Percentiles rank a stretch among this genome's conserved stretches.
Conservation (phyloP, 2,329 filamentous ascomycete genomes). For the Ophiognomonia clavigignenti-juglandacearum region DNA sequence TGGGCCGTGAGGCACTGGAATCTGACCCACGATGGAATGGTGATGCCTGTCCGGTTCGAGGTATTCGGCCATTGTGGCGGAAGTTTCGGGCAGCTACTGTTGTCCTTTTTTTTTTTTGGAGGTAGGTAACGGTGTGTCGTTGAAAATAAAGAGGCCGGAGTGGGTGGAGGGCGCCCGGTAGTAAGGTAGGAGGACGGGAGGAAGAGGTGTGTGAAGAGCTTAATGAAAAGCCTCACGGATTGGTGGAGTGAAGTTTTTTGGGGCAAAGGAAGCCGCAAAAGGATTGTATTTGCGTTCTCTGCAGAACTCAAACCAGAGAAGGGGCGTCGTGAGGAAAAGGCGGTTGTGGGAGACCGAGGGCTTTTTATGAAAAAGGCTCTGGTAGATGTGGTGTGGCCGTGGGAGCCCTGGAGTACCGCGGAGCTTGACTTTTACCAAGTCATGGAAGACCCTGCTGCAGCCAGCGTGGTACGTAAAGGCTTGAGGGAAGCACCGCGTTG, state of each 20-base stretch:
- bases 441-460: too few relatives aligned
- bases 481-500: too few relatives aligned
- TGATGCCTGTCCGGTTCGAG: conserved; percentile 36
- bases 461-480: too few relatives aligned
- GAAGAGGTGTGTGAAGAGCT: not conserved
- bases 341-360: not conserved
- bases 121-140: too few relatives aligned
- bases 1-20: conserved; percentile 52
- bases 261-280: conserved; percentile 7
- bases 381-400: too few relatives aligned
- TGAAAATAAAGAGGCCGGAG: too few relatives aligned
- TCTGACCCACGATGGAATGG: conserved; percentile 42
- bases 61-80: conserved; percentile 28
- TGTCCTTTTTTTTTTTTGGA: too few relatives aligned
- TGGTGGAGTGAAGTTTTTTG: not conserved
- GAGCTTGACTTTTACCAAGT: too few relatives aligned
- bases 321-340: not conserved
- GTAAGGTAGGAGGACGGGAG: not conserved
- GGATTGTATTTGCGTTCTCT: conserved; percentile 5
- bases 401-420: too few relatives aligned
- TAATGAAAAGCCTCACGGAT: not conserved
- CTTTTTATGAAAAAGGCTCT: conserved; percentile 9
- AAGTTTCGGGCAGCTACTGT: too few relatives aligned
- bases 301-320: conserved; percentile 3
- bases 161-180: too few relatives aligned